Evolutionary conservation across 1,284 basidiomycete species (phyloP).

Genomic region (Phaffia rhodozyma): DNA sequence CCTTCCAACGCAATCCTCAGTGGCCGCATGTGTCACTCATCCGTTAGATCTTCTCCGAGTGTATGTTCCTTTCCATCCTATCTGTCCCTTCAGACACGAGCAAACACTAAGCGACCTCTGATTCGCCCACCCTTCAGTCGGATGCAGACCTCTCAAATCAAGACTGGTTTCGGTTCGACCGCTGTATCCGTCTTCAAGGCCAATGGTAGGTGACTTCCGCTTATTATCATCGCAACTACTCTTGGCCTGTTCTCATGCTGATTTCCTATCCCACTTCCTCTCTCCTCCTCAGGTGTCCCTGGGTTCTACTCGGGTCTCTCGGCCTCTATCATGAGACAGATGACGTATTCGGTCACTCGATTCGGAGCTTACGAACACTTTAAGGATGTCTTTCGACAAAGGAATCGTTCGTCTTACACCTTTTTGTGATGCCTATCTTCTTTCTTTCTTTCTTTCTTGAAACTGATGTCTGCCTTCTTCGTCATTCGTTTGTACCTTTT

Average conservation of each 20-base stretch:
- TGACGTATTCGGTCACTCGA: conserved; percentile 16
- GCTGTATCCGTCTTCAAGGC: conserved; percentile 25
- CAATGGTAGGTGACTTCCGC: conserved; percentile 23
- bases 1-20: conserved; percentile 34
- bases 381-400: conserved; percentile 8
- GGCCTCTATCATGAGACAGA: conserved; percentile 29
- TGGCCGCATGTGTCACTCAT: conserved; percentile 76
- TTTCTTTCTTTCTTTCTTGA: neutral
- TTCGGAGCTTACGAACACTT: conserved; percentile 18
- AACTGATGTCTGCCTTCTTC: neutral
- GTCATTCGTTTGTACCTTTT: neutral
- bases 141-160: conserved; percentile 31
- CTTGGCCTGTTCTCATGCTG: neutral
- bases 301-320: conserved; percentile 35
- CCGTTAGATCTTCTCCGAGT: conserved; percentile 78
- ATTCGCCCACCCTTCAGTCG: conserved; percentile 22
- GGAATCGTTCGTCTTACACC: neutral
- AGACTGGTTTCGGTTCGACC: conserved; percentile 26
- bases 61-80: conserved; percentile 35
- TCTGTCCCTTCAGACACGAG: conserved; percentile 5
- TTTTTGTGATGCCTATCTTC: neutral
- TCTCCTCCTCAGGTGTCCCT: conserved; percentile 26
- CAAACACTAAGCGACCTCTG: neutral
- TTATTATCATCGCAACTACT: neutral
- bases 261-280: too few species aligned